A percentile compares a stretch with the other conserved stretches of the same genome.
Conservation (phyloP, 2,329 filamentous ascomycete species). For the Aspergillus quadricinctus region DNA sequence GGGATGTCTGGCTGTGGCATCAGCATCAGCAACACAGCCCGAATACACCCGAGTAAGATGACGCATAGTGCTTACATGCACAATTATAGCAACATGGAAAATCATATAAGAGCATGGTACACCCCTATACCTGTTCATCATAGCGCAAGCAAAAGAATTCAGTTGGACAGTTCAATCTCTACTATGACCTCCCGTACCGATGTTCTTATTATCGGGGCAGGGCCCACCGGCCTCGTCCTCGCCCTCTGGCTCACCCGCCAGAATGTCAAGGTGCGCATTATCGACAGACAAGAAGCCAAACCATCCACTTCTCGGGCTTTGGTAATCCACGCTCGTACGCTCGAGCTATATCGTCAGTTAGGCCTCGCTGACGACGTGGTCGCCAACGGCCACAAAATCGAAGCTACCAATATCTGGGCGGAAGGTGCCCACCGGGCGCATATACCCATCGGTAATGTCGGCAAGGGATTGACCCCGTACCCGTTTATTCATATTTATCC, state of each 20-base stretch:
- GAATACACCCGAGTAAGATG: too few species aligned
- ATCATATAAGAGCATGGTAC: background rate
- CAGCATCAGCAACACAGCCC: too few species aligned
- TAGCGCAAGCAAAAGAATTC: background rate
- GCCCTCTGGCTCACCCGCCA: conserved; percentile 46
- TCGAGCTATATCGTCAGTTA: conserved; percentile 50
- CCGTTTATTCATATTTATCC: conserved; percentile 25
- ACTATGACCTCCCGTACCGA: conserved; percentile 4
- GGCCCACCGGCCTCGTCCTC: conserved; percentile 43
- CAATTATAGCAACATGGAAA: too few species aligned
- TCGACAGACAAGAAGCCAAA: conserved; percentile 42
- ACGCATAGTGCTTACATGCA: too few species aligned
- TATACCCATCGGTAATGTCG: conserved; percentile 22
- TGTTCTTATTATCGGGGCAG: conserved; percentile 46
- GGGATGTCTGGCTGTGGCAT: too few species aligned
- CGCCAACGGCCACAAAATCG: conserved; percentile 33
- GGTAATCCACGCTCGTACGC: conserved; percentile 46
- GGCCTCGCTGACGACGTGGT: conserved; percentile 36
- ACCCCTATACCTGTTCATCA: background rate
- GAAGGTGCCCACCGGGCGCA: conserved; percentile 17
- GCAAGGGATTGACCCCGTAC: conserved; percentile 25
- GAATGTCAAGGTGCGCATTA: conserved; percentile 45
- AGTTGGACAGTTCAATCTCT: too few species aligned
- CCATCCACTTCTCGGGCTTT: conserved; percentile 37
- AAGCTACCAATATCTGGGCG: conserved; percentile 37